phyloP scores from a whole-genome alignment of 768 basidiomycete species.

The Collybia nuda region DNA sequence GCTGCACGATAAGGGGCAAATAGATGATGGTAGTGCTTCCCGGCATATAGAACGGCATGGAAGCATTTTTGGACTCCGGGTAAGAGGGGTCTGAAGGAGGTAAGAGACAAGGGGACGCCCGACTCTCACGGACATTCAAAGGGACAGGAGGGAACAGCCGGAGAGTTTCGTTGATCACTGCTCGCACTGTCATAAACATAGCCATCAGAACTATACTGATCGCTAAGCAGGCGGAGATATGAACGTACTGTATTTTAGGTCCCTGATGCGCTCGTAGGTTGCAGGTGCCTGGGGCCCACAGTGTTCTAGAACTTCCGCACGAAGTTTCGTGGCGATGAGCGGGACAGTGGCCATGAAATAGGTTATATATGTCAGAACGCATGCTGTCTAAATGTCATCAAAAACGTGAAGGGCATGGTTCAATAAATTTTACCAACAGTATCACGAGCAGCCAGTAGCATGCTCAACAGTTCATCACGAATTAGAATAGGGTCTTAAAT shows the following conservation, averaged over 20 bases:
- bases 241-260: slow-evolving; percentile 63
- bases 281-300: slow-evolving; percentile 49
- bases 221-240: neutral
- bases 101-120: slow-evolving; percentile 45
- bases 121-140: slow-evolving; percentile 63
- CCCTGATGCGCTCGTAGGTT: slow-evolving; percentile 54
- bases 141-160: slow-evolving; percentile 81
- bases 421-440: slow-evolving; percentile 46
- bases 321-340: slow-evolving; percentile 48
- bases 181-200: slow-evolving; percentile 48
- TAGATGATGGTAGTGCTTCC: slow-evolving; percentile 56
- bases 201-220: slow-evolving; percentile 1
- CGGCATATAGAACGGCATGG: slow-evolving; percentile 58
- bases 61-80: slow-evolving; percentile 18
- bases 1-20: slow-evolving; percentile 63
- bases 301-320: slow-evolving; percentile 58
- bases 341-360: slow-evolving; percentile 73
- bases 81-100: slow-evolving; percentile 54
- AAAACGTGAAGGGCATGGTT: neutral
- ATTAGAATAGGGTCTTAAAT: slow-evolving; percentile 62
- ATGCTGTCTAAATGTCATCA: slow-evolving; percentile 52
- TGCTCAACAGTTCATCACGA: slow-evolving; percentile 75
- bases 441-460: slow-evolving; percentile 76
- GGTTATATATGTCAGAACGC: slow-evolving; percentile 64
- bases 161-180: slow-evolving; percentile 78